Base-by-base conservation (phyloP, 768 basidiomycete genomes). In the Agaricus sinodeliciosus region DNA sequence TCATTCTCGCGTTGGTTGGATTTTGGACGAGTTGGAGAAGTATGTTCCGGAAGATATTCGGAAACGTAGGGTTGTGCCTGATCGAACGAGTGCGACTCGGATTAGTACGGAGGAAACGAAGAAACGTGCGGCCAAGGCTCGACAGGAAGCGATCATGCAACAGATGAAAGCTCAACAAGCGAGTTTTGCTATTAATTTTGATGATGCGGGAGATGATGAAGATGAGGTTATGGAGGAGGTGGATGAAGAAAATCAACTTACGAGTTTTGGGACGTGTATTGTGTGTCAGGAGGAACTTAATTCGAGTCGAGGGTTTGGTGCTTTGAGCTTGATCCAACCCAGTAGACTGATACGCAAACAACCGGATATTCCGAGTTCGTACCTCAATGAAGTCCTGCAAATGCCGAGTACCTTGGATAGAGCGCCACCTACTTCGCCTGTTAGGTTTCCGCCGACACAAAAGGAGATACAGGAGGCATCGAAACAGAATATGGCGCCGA, bases 211-310 rank as follows among this genome's bases (percentile, higher is more conserved):
- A 19, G 87, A 87, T 31, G 82, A 83, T 15, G 85, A 81, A 5
- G 85, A 85, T 5, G 90, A 90, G 1, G 77, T 80, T 5, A 80
- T 59, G 55, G 77, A 78, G 8, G 69, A 75, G 7, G 70, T 67
- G 1, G 76, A 76, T 15, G 72, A 75, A n/a, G 43, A 63, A 75
- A 18, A 64, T 31, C 31, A 77, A 6, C 45, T 48, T 22, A 22
- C 40, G 2, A 85, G 85, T 11, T 86, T 84, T 55, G 95, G 95
- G 2, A 87, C 86, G n/a, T 99, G 96, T 64, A 98, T 99, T 57
- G 94, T 98, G 9, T 99, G 96, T 60, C 96, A 98, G 64, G 96
- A 98, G 63, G 90, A 94, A 55, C 79, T 97, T 48, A 87, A 82
- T 58, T 63, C 77, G 2, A 69, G 76, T 13, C 77, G 79, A 26